Evolutionary conservation across 2,329 filamentous ascomycete species (phyloP), one percentile per base, ranked within the genome.

Genomic region (Chrysoporthe austroafricana): DNA sequence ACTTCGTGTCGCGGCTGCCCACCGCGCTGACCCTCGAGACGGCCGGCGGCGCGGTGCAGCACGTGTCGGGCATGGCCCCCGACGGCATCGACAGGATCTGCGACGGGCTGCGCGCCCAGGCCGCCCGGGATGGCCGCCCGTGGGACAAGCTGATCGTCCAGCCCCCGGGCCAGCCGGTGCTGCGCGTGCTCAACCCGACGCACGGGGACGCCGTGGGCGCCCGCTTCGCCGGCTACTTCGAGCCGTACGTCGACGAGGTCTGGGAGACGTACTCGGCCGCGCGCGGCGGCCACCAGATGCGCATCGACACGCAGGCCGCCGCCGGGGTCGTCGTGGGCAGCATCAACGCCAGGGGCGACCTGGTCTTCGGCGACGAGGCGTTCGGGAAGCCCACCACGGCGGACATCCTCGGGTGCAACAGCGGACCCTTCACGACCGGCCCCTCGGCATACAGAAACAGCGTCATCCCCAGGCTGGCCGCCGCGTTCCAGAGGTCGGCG

Each of bases 381-480:
- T 92, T 92, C 74, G 68, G 74, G 1, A 81, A 84, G 67, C 90
- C 90, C 0, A 83, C 79, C 1, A 86, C 86, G 1, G 79, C 79
- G 14, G 90, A 92, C 76, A 90, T 93, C 70, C 87, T 92, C 74
- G 85, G 84, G 46, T 91, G 89, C 78, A 88, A 85, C 71, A 87
- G 84, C 1, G 88, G 88, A 0, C 87, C 88, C 0, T 90, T 91
- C 71, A 79, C 81, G 8, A 80, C 76, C 8, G 79, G 71, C 73
- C 80, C 58, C 73, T 84, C 69, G 63, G 69, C 74, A 32, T 74
- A 67, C 73, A 82, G 74, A 61, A 82, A 74, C 77, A 79, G 78
- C 26, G 79, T 82, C 63, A 82, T 72, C 84, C 90, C 78, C 43
- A 78, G 71, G 72, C 82, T 76, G 78, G 88, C 62, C 73, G 83